phyloP scores from a whole-genome alignment of 768 basidiomycete species.

The Hericium alpestre region DNA sequence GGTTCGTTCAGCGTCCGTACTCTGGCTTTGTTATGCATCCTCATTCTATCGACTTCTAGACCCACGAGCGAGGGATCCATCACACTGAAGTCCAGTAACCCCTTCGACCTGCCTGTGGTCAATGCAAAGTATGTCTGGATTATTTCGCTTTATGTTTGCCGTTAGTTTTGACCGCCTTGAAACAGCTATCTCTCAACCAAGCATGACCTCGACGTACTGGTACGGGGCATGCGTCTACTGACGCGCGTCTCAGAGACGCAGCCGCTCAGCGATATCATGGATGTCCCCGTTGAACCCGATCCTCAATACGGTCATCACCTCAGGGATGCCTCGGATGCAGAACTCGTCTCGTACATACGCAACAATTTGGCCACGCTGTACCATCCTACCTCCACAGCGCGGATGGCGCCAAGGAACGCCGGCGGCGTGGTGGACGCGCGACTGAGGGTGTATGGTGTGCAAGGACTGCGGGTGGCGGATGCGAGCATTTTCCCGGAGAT shows the following conservation, averaged over 20 bases:
- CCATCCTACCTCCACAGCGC: slow-evolving; percentile 33
- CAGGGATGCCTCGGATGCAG: slow-evolving; percentile 21
- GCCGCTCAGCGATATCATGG: slow-evolving; percentile 28
- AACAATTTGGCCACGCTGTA: slow-evolving; percentile 30
- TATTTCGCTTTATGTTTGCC: too few relatives aligned
- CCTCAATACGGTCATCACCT: slow-evolving; percentile 29
- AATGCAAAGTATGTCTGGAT: neutral
- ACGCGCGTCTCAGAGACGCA: slow-evolving; percentile 27
- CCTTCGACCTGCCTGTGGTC: neutral
- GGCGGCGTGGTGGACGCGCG: slow-evolving; percentile 34
- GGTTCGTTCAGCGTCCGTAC: slow-evolving; percentile 13
- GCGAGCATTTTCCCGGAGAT: slow-evolving; percentile 35
- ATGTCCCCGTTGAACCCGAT: slow-evolving; percentile 17
- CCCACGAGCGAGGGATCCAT: neutral
- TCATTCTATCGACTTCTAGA: neutral
- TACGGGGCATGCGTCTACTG: slow-evolving; percentile 31
- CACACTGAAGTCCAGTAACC: slow-evolving; percentile 1
- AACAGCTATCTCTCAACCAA: slow-evolving; percentile 31
- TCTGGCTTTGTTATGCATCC: slow-evolving; percentile 5
- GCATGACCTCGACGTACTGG: slow-evolving; percentile 29
- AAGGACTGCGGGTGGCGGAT: slow-evolving; percentile 36
- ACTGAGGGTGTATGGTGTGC: slow-evolving; percentile 32
- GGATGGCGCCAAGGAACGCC: slow-evolving; percentile 25
- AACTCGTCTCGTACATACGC: slow-evolving; percentile 25
- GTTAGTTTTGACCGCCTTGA: neutral